These are phyloP conservation scores for Straminergon stramineum DNA, from an alignment of 225 moss, liverwort and hornwort genomes.

Conservation along the genomic window DNA sequence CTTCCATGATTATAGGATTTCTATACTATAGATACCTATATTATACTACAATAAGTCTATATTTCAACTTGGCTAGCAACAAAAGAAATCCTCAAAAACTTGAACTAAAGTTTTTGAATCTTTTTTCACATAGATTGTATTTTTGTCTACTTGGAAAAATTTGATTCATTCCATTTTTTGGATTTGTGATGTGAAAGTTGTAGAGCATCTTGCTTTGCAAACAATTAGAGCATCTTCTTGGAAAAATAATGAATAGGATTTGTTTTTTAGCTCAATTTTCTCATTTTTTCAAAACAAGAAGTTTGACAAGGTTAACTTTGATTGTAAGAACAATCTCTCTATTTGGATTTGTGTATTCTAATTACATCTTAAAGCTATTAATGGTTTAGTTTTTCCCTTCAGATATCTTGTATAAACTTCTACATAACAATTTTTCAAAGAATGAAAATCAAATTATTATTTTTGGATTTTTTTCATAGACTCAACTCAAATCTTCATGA, in stretches of 20 bases:
- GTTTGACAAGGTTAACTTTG: neutral
- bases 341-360: neutral
- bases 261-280: neutral
- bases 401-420: fast-evolving
- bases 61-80: neutral
- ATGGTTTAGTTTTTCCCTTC: neutral
- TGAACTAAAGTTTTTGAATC: neutral
- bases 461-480: neutral
- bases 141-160: neutral
- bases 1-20: too few species aligned
- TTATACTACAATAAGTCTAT: neutral
- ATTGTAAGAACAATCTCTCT: neutral
- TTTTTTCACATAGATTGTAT: neutral
- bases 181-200: neutral
- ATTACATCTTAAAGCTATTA: neutral
- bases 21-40: too few species aligned
- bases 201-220: fast-evolving
- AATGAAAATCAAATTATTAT: neutral
- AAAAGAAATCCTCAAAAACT: neutral
- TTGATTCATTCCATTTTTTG: neutral
- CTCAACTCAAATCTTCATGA: neutral
- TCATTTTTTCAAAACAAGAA: neutral
- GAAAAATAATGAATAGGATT: neutral
- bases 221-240: neutral
- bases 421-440: neutral